Percentiles rank a stretch among this genome's conserved stretches.
phyloP scores from a whole-genome alignment of 176 grass and related monocot species.

The Thinopyrum elongatum region DNA sequence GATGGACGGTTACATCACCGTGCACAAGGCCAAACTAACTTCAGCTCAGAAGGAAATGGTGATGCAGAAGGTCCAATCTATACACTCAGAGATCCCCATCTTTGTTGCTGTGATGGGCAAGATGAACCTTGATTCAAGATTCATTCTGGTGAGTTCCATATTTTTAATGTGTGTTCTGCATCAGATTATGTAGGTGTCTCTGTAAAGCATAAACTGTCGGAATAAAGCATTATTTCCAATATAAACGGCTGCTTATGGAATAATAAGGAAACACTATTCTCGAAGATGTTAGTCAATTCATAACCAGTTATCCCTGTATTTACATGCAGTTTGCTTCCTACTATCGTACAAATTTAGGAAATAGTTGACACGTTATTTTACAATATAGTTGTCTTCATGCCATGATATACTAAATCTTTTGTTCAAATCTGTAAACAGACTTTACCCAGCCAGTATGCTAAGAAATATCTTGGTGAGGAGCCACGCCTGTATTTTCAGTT shows the following conservation, averaged over 20 bases:
- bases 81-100: background rate
- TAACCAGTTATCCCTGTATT: background rate
- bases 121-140: background rate
- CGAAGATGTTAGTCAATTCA: background rate
- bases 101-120: conserved; percentile 8
- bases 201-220: background rate
- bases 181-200: background rate
- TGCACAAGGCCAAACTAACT: background rate
- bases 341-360: background rate
- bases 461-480: background rate
- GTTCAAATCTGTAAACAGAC: background rate
- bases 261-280: background rate
- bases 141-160: background rate
- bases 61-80: background rate
- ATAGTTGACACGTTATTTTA: background rate
- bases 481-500: background rate
- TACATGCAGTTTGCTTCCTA: background rate
- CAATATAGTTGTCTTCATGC: background rate
- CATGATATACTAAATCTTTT: background rate
- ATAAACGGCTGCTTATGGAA: background rate
- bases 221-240: too few relatives aligned
- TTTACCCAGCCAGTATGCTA: background rate
- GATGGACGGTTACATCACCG: background rate
- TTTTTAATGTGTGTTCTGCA: background rate
- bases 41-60: background rate